These are phyloP conservation scores for Hypseocharis bilobata DNA, from an alignment of 441 rosid species.

Conservation along the genomic window DNA sequence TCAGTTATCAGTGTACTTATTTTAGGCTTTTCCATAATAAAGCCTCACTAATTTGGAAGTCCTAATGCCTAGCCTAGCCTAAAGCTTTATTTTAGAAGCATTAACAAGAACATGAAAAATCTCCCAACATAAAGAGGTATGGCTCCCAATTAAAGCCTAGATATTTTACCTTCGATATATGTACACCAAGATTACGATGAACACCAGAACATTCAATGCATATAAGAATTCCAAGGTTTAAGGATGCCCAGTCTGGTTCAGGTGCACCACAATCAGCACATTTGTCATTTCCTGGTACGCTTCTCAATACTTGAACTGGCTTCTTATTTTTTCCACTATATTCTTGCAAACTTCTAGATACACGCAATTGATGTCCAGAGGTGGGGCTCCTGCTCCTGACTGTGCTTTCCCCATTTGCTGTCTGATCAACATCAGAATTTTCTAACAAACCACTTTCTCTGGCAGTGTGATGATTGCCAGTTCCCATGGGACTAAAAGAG, in stretches of 20 bases:
- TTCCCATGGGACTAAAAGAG: slow-evolving; percentile 71
- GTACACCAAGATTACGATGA: slow-evolving; percentile 97
- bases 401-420: slow-evolving; percentile 58
- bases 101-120: neutral
- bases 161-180: slow-evolving; percentile 72
- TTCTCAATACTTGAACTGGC: slow-evolving; percentile 73
- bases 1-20: neutral
- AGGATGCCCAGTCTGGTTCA: slow-evolving; percentile 99
- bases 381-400: slow-evolving; percentile 66
- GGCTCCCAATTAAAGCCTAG: slow-evolving; percentile 1
- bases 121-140: neutral
- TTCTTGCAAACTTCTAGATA: slow-evolving; percentile 53
- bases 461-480: slow-evolving; percentile 88
- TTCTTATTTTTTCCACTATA: slow-evolving; percentile 60
- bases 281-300: slow-evolving; percentile 83
- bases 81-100: neutral
- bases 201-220: slow-evolving; percentile 98
- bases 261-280: slow-evolving; percentile 99
- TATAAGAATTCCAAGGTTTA: slow-evolving; percentile 90
- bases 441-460: slow-evolving; percentile 97
- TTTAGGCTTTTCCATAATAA: neutral
- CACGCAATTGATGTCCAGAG: slow-evolving; percentile 53
- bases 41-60: neutral
- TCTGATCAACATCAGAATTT: slow-evolving; percentile 86
- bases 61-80: neutral